These are phyloP conservation scores for Peronospora belbahrii DNA, from an alignment of 352 stramenopile genomes.

Conservation along the genomic window DNA sequence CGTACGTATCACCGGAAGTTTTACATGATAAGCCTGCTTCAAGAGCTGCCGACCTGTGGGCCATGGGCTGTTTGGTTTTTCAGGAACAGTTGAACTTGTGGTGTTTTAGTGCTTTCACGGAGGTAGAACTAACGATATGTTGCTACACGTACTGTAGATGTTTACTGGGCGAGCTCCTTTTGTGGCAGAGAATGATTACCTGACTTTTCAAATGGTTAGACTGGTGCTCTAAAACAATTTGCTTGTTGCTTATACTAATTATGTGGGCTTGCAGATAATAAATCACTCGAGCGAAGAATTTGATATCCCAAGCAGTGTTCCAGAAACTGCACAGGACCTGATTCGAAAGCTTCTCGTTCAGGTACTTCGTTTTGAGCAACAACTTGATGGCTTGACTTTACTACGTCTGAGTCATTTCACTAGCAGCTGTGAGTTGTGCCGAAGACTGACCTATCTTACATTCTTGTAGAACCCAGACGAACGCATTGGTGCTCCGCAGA, in stretches of 20 bases:
- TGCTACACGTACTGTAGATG: slow-evolving; percentile 38
- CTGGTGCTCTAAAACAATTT: background rate
- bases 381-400: background rate
- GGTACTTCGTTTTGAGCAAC: slow-evolving; percentile 13
- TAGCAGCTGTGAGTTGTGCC: background rate
- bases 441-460: background rate
- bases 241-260: slow-evolving; percentile 3
- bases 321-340: slow-evolving; percentile 57
- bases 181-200: slow-evolving; percentile 85
- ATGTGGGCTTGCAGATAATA: slow-evolving; percentile 44
- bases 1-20: slow-evolving; percentile 89
- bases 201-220: slow-evolving; percentile 84
- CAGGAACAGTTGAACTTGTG: slow-evolving; percentile 29
- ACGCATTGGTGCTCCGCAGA: slow-evolving; percentile 61
- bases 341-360: slow-evolving; percentile 73
- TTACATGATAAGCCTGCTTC: slow-evolving; percentile 75
- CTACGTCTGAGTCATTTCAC: background rate
- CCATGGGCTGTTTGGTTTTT: slow-evolving; percentile 86
- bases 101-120: background rate
- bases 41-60: slow-evolving; percentile 85
- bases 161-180: slow-evolving; percentile 80
- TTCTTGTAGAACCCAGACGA: slow-evolving; percentile 35
- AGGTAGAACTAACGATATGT: background rate
- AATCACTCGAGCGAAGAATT: slow-evolving; percentile 73
- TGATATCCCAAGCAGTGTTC: slow-evolving; percentile 62